Evolutionary conservation across 2,329 filamentous ascomycete species (phyloP), one percentile per base, ranked within the genome.

Genomic region (Periconia sp.): DNA sequence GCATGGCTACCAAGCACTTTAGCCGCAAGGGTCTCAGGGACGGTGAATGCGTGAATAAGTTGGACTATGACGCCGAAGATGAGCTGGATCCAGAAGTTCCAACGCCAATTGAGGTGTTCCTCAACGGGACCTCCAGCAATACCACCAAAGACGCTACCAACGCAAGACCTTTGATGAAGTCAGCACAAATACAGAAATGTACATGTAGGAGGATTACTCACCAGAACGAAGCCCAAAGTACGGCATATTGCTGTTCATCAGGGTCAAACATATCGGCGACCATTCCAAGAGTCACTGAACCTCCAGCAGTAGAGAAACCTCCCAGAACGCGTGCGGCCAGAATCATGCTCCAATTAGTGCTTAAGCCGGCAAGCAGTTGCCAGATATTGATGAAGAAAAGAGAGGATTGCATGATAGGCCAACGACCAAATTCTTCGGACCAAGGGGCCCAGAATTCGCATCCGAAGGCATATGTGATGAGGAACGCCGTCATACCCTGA

Each of bases 71-170:
- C 85, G 23, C 91, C 90, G 50, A 94, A 87, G 59, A 92, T 90
- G 56, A 94, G 83, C 73, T 92, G 89, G 58, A 92, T 88, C 89
- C 89, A 94, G 71, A 93, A 91, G 53, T 81, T 85, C 86, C 86
- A 92, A 58, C 82, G 81, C 89, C 89, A 93, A 15, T 83, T 76
- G 1, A 89, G 77, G 59, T 83, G 85, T 33, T 82, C 73, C 69
- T 91, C 82, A 17, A 87, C 83, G 60, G 91, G 90, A 0, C 88
- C 89, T 62, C 89, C 89, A 19, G 91, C 88, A 88, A 92, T 86
- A 7, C 89, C 89, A 0, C 89, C 89, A 1, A 92, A 78, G 7
- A 90, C 84, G 1, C 87, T 87, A n/a, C 86, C 86, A 27, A 82
- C 84, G n/a, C 91, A 52, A 2, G 52, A 55, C 49, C 48, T 50